Conservation (phyloP, 2,329 filamentous ascomycete species). For the Xylaria sp. region DNA sequence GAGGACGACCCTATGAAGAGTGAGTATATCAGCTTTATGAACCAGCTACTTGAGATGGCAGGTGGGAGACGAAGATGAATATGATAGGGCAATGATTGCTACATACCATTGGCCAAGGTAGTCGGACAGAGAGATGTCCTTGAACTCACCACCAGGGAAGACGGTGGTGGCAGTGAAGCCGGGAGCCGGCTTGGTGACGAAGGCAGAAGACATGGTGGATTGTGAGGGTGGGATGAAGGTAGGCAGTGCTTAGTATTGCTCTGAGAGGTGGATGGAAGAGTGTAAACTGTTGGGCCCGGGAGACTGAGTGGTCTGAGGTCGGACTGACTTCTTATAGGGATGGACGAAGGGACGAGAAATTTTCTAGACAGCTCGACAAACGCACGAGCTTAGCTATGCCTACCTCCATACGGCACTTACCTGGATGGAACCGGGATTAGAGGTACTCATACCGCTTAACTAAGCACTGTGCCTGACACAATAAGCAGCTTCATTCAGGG, state of each 20-base stretch:
- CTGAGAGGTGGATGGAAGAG: neutral
- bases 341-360: neutral
- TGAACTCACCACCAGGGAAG: slow-evolving; percentile 45
- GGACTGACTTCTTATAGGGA: neutral
- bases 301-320: neutral
- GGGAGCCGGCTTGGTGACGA: slow-evolving; percentile 46
- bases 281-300: neutral
- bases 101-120: slow-evolving; percentile 44
- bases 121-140: slow-evolving; percentile 41
- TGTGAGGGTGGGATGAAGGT: neutral
- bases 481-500: too few species aligned
- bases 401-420: neutral
- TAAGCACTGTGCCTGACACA: neutral
- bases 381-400: neutral
- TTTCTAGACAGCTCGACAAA: neutral
- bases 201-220: slow-evolving; percentile 39
- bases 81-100: slow-evolving; percentile 4
- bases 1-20: slow-evolving; percentile 50
- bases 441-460: neutral
- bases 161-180: slow-evolving; percentile 46
- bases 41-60: neutral
- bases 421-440: neutral
- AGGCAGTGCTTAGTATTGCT: neutral
- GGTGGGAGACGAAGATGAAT: neutral
- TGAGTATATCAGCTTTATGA: neutral